Evolutionary conservation across 176 grass and related monocot genomes (phyloP).

Genomic region (Ensete glaucum): DNA sequence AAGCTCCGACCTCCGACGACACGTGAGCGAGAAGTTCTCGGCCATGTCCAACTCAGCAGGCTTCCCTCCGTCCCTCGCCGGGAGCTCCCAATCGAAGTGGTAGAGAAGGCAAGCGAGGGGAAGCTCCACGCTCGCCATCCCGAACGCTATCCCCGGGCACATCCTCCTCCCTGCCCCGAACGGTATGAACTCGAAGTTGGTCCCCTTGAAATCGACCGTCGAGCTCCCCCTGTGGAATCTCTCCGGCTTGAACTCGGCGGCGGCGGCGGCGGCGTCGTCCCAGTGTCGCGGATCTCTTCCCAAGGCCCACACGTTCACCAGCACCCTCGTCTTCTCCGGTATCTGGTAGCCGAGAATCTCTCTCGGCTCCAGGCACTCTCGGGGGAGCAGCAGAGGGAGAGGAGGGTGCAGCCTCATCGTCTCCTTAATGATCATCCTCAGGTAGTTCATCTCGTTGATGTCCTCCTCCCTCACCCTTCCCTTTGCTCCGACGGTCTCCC

Average conservation of each 20-base stretch:
- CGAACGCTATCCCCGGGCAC: slow-evolving; percentile 26
- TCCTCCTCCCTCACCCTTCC: not conserved
- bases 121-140: slow-evolving; percentile 13
- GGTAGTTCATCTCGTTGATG: slow-evolving; percentile 7
- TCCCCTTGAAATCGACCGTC: slow-evolving; percentile 5
- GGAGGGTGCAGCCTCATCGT: slow-evolving; percentile 29
- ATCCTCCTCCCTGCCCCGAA: slow-evolving; percentile 29
- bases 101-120: slow-evolving; percentile 18
- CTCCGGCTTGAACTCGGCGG: slow-evolving; percentile 25
- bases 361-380: not conserved
- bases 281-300: slow-evolving; percentile 26
- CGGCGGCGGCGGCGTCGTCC: slow-evolving; percentile 19
- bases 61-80: not conserved
- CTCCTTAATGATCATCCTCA: not conserved
- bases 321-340: slow-evolving; percentile 1
- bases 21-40: not conserved
- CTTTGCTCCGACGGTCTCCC: not conserved
- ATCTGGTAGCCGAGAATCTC: slow-evolving; percentile 18
- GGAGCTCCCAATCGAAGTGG: slow-evolving; percentile 28
- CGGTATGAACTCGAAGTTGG: slow-evolving; percentile 28
- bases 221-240: slow-evolving; percentile 4
- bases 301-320: slow-evolving; percentile 28
- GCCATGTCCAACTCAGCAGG: slow-evolving; percentile 12
- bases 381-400: not conserved
- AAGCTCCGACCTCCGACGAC: not conserved